A percentile compares a stretch with the other conserved stretches of the same genome.
Conservation (phyloP, 176 grass and related monocot genomes). For the Poa pratensis region DNA sequence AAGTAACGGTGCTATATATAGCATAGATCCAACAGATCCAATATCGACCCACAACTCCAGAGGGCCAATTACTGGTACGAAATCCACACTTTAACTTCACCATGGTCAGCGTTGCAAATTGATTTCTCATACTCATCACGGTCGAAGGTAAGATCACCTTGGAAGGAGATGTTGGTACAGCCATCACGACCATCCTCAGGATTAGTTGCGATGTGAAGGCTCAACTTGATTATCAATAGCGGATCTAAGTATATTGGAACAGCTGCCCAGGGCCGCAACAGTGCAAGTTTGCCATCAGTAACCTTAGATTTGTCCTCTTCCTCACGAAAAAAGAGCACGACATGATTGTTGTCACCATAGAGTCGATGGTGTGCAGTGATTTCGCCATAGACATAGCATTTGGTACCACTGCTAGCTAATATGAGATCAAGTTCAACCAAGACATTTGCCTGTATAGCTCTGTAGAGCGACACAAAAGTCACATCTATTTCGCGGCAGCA, state of each 20-base stretch:
- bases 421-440: neutral
- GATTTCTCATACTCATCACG: neutral
- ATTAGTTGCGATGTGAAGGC: neutral
- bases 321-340: neutral
- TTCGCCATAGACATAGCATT: neutral
- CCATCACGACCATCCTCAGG: neutral
- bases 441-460: neutral
- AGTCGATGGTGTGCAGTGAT: neutral
- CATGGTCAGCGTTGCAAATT: neutral
- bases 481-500: neutral
- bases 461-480: neutral
- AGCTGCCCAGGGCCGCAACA: neutral
- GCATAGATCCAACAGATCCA: too few species aligned
- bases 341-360: neutral
- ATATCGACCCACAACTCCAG: too few species aligned
- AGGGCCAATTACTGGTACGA: neutral
- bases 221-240: neutral
- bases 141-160: neutral
- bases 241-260: neutral
- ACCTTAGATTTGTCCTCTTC: neutral
- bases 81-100: conserved; percentile 1
- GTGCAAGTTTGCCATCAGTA: neutral
- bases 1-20: too few species aligned
- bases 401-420: too few species aligned
- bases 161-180: neutral